phyloP scores from a whole-genome alignment of 192 early-diverging fungal species.

The Coemansia sp. region DNA sequence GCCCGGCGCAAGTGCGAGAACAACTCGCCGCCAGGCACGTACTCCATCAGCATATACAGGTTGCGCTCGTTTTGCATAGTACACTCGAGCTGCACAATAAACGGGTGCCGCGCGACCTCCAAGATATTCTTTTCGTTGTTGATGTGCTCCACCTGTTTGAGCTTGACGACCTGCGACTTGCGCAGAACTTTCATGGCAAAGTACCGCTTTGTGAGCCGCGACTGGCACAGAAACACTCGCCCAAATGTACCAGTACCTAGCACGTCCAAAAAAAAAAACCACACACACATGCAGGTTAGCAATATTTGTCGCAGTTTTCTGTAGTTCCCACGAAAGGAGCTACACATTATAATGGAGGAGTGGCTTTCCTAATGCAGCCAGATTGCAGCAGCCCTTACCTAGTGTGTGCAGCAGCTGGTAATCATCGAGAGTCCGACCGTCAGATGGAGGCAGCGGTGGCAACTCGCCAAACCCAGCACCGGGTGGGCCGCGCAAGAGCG shows the following conservation, averaged over 20 bases:
- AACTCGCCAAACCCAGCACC: conserved; percentile 8
- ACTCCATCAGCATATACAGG: conserved; percentile 93
- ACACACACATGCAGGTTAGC: neutral
- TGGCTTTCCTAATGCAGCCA: conserved; percentile 11
- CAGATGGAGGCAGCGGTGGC: conserved; percentile 20
- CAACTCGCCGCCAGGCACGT: conserved; percentile 95
- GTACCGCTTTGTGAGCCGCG: conserved; percentile 77
- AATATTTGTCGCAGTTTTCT: neutral
- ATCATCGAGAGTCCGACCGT: conserved; percentile 51
- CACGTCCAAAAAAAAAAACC: neutral
- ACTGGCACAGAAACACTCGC: conserved; percentile 87
- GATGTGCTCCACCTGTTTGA: conserved; percentile 91
- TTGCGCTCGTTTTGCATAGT: conserved; percentile 94
- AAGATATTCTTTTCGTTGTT: conserved; percentile 91
- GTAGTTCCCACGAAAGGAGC: conserved; percentile 1
- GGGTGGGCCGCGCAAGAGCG: conserved; percentile 11
- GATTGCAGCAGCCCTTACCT: conserved; percentile 26
- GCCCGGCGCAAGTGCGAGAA: conserved; percentile 94
- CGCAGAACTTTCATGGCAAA: conserved; percentile 97
- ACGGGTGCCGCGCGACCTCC: conserved; percentile 87
- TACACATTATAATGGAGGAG: conserved; percentile 5
- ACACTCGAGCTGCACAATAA: conserved; percentile 92
- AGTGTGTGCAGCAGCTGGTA: conserved; percentile 54
- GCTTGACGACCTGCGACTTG: conserved; percentile 92
- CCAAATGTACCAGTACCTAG: conserved; percentile 97